These are phyloP conservation scores for Luvunga scandens DNA, from an alignment of 345 rosid genomes.

Conservation along the genomic window DNA sequence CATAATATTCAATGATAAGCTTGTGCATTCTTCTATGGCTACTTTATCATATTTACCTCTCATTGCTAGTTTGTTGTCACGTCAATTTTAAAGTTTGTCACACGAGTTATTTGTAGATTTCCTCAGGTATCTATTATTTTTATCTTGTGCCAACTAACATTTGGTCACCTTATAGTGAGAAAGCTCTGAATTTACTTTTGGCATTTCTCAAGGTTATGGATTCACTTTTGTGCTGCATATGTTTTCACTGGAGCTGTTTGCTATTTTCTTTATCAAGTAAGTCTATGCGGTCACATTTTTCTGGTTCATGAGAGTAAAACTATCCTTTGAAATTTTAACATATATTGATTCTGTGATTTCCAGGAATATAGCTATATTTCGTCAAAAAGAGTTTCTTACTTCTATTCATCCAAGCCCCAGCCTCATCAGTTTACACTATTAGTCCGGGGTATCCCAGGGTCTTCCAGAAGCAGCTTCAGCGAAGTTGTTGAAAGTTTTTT, in stretches of 20 bases:
- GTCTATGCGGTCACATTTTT: constrained; percentile 25
- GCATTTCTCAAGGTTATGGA: constrained; percentile 74
- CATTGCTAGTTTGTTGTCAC: neutral
- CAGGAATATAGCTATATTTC: constrained; percentile 76
- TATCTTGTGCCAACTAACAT: neutral
- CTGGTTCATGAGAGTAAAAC: constrained; percentile 11
- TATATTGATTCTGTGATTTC: constrained; percentile 15
- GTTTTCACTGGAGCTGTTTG: constrained; percentile 82
- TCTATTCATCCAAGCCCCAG: constrained; percentile 71
- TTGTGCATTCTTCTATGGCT: neutral
- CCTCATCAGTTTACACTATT: constrained; percentile 74
- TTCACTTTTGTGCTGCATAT: constrained; percentile 89
- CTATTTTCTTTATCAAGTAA: constrained; percentile 79
- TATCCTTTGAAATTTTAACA: constrained; percentile 13
- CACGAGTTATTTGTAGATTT: neutral
- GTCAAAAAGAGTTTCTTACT: constrained; percentile 53
- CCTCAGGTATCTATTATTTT: neutral
- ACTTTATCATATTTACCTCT: neutral
- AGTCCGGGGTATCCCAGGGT: constrained; percentile 67
- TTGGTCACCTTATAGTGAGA: constrained; percentile 7
- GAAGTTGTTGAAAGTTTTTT: constrained; percentile 76
- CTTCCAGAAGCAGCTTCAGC: constrained; percentile 48
- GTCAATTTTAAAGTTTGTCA: neutral
- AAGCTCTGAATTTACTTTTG: constrained; percentile 31
- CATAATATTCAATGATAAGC: neutral